Conservation (phyloP, 441 rosid genomes). For the Viola pubescens region DNA sequence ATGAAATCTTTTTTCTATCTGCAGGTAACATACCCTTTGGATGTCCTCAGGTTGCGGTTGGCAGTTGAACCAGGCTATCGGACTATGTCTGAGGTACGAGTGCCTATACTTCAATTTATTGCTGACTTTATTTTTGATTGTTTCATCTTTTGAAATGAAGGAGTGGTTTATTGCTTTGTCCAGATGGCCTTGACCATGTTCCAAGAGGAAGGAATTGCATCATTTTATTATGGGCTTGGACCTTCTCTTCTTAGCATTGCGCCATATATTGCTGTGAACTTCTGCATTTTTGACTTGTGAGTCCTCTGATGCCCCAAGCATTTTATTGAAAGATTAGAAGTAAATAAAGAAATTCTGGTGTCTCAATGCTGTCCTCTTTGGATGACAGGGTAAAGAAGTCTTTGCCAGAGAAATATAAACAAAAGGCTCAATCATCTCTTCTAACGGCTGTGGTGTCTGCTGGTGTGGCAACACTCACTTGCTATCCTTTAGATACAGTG, state of each 20-base stretch:
- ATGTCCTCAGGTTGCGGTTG: conserved; percentile 84
- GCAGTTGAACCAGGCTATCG: conserved; percentile 94
- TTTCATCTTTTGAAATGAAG: conserved; percentile 12
- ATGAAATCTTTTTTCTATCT: conserved; percentile 6
- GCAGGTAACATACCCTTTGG: conserved; percentile 91
- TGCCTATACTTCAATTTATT: conserved; percentile 7
- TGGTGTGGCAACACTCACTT: conserved; percentile 75
- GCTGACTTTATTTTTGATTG: conserved; percentile 3
- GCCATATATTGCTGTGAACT: conserved; percentile 95
- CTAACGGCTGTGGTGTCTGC: conserved; percentile 87
- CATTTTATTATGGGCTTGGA: conserved; percentile 91
- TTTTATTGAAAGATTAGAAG: conserved; percentile 5
- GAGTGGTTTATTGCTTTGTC: conserved; percentile 15
- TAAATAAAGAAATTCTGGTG: neutral
- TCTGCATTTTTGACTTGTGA: conserved; percentile 93
- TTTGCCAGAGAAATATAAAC: conserved; percentile 71
- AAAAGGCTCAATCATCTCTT: conserved; percentile 72
- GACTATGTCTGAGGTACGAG: conserved; percentile 78
- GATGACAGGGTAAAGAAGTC: conserved; percentile 77
- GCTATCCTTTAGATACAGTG: conserved; percentile 95
- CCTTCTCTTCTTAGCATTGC: conserved; percentile 95
- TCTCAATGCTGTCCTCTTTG: conserved; percentile 8
- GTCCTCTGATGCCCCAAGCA: conserved; percentile 25
- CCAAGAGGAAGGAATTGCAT: conserved; percentile 86
- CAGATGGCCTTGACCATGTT: conserved; percentile 91